phyloP scores from a whole-genome alignment of 345 rosid genomes.

The Sonneratia alba region DNA sequence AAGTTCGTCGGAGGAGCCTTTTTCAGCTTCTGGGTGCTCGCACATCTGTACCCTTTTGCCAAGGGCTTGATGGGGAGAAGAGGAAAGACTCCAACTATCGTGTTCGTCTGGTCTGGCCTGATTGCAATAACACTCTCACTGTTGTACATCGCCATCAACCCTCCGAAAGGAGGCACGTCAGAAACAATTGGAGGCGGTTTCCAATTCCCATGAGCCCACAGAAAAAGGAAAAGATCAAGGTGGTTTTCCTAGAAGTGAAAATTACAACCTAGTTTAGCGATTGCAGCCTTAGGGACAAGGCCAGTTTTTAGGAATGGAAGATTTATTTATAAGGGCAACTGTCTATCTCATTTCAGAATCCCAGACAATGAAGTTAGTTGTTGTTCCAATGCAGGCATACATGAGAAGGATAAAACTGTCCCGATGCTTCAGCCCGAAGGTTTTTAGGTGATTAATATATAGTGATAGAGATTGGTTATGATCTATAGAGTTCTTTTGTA shows the following conservation, averaged over 20 bases:
- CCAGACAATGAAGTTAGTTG: neutral
- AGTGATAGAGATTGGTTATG: neutral
- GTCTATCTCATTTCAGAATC: neutral
- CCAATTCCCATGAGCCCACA: slow-evolving; percentile 42
- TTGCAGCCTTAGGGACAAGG: neutral
- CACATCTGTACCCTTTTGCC: slow-evolving; percentile 87
- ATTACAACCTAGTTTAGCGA: neutral
- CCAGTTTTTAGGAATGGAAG: neutral
- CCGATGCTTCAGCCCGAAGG: neutral
- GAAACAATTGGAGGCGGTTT: slow-evolving; percentile 33
- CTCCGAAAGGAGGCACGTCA: slow-evolving; percentile 22
- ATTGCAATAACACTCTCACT: slow-evolving; percentile 78
- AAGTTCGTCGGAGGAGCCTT: slow-evolving; percentile 89
- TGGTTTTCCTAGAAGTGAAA: neutral
- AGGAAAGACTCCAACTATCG: slow-evolving; percentile 85
- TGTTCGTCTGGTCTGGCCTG: slow-evolving; percentile 89
- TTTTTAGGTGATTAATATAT: neutral
- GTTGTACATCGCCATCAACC: slow-evolving; percentile 69
- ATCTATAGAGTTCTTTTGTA: neutral
- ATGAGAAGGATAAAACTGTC: neutral
- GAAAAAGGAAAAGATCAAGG: neutral
- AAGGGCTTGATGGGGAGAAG: slow-evolving; percentile 96
- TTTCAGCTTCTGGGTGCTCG: slow-evolving; percentile 93
- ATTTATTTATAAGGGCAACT: neutral
- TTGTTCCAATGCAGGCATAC: neutral